These are phyloP conservation scores for Chaetomium tenue DNA, from an alignment of 495 filamentous ascomycete species.

Conservation along the genomic window DNA sequence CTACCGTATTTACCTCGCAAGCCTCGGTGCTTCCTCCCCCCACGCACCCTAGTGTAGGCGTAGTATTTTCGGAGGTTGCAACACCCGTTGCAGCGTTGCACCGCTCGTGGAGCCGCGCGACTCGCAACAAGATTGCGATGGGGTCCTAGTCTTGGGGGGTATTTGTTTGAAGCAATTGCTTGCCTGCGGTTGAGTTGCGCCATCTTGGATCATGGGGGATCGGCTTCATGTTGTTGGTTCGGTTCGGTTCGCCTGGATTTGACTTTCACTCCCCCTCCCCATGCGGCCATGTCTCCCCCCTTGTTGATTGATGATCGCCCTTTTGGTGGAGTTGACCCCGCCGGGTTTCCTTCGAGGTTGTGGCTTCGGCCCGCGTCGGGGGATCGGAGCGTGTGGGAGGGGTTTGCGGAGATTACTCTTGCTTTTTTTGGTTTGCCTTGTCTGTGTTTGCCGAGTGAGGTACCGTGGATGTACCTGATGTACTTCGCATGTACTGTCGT, in stretches of 20 bases:
- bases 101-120: background rate
- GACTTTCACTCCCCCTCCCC: too few relatives aligned
- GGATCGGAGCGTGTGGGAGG: background rate
- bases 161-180: background rate
- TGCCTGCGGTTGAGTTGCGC: background rate
- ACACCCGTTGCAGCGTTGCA: background rate
- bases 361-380: slow-evolving; percentile 3
- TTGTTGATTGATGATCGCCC: background rate
- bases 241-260: too few relatives aligned
- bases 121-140: slow-evolving; percentile 1
- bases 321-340: background rate
- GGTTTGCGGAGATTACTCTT: background rate
- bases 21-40: background rate
- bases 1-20: too few relatives aligned
- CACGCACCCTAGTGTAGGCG: background rate
- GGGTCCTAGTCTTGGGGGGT: background rate
- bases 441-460: background rate
- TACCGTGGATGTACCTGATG: background rate
- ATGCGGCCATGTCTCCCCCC: too few relatives aligned
- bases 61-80: background rate
- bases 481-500: too few relatives aligned
- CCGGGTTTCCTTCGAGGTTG: background rate
- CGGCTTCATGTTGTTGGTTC: too few relatives aligned
- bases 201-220: background rate
- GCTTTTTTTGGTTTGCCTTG: background rate